Conservation (phyloP, 2,329 filamentous ascomycete genomes). For the Coleophoma crateriformis region DNA sequence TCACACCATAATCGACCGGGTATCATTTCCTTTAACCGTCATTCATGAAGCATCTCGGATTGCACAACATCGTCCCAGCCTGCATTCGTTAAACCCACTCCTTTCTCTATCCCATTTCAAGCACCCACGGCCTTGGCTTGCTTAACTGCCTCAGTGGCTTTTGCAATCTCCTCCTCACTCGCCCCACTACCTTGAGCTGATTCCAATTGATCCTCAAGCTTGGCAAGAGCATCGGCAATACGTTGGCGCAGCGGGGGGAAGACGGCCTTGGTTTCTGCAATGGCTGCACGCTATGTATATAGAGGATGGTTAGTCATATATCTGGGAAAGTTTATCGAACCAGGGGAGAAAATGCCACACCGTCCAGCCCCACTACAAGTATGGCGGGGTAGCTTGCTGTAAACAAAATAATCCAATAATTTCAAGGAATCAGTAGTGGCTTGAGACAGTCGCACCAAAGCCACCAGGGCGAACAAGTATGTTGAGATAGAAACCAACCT, state of each 20-base stretch:
- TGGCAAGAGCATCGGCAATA: conserved; percentile 65
- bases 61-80: too few species aligned
- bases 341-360: neutral
- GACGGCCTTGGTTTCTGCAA: conserved; percentile 84
- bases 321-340: neutral
- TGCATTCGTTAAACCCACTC: neutral
- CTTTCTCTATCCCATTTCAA: neutral
- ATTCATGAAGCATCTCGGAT: neutral
- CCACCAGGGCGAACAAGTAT: too few species aligned
- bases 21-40: neutral
- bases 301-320: conserved; percentile 2
- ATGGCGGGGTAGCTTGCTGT: neutral
- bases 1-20: neutral
- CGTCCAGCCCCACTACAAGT: neutral
- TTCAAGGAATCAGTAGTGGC: too few species aligned
- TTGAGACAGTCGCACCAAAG: too few species aligned
- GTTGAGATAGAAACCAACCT: conserved; percentile 49
- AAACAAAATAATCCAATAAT: neutral
- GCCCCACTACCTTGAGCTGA: conserved; percentile 44
- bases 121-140: conserved; percentile 35
- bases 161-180: conserved; percentile 42
- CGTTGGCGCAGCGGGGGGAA: conserved; percentile 67
- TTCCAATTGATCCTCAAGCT: conserved; percentile 73
- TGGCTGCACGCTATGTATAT: conserved; percentile 37
- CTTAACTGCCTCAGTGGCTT: conserved; percentile 47